Evolutionary conservation across 192 early-diverging fungal species (phyloP), one percentile per base, ranked within the genome.

Genomic region (Umbelopsis sp.): DNA sequence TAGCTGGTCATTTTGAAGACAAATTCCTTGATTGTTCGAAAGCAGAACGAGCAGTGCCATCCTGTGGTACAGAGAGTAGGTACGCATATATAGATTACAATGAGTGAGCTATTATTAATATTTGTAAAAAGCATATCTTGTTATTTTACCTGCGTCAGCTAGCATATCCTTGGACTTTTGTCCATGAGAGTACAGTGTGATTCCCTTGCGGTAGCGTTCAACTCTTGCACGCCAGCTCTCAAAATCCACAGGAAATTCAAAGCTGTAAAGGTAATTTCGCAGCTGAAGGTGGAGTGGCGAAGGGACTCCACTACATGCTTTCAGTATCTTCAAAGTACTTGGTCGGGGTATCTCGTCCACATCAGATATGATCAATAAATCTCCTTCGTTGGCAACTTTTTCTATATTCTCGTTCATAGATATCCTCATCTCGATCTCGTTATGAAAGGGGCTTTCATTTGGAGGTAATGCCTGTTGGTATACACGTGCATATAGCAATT

Each of bases 11-110:
- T 87, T 69, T 91, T 91, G 82, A 88, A 89, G 41, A 76, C 74
- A 68, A 87, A 88, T 32, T 91, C 88, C 8, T 75, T 43, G 17
- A 91, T 68, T 0, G 32, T 45, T 29, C 81, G 75, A 66, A 91
- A 91, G 69, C 90, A 91, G 72, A 85, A 89, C 4, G 79, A 81
- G 68, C 88, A 91, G 72, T 91, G 90, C 88, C 88, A 91, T 4
- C 78, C 81, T 79, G 49, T 1, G 62, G 51, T 50, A 53, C 29
- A 65, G 11, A 2, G 25, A 25, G 29, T 22, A 26, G 26, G 12
- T n/a, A n/a, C n/a, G n/a, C n/a, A n/a, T n/a, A n/a, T n/a, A n/a
- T n/a, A n/a, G n/a, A n/a, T n/a, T n/a, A n/a, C n/a, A n/a, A n/a
- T n/a, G n/a, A n/a, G n/a, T n/a, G n/a, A n/a, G n/a, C n/a, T n/a